Conservation (phyloP, 192 early-diverging fungal species). For the Linnemannia exigua region DNA sequence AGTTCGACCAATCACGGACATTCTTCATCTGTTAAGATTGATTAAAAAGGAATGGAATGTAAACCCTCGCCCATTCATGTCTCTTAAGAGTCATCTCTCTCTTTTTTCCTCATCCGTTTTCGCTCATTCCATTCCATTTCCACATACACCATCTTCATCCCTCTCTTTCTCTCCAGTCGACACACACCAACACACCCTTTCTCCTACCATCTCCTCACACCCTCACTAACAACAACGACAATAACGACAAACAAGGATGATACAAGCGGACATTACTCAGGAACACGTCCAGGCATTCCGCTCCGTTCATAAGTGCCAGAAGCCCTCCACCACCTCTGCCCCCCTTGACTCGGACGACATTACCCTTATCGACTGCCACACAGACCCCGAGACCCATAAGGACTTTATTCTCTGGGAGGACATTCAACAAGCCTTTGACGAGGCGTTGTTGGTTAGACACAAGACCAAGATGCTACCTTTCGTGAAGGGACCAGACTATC, state of each 20-base stretch:
- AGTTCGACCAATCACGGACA: too few relatives aligned
- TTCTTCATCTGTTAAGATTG: too few relatives aligned
- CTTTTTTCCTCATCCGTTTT: too few relatives aligned
- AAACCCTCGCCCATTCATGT: too few relatives aligned
- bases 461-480: neutral
- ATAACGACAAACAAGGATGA: neutral
- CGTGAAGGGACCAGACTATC: neutral
- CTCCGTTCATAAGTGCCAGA: neutral
- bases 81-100: too few relatives aligned
- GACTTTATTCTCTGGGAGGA: slow-evolving; percentile 24
- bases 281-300: neutral
- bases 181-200: too few relatives aligned
- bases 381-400: neutral
- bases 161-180: too few relatives aligned
- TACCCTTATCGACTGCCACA: neutral
- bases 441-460: neutral
- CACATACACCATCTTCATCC: too few relatives aligned
- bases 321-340: neutral
- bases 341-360: neutral
- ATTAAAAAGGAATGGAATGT: too few relatives aligned
- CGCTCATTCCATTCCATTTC: too few relatives aligned
- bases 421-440: neutral
- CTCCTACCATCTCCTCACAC: neutral
- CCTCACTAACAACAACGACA: neutral
- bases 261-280: neutral